These are phyloP conservation scores for Pyrenochaeta sp. DNA, from an alignment of 2,329 filamentous ascomycete species.

Conservation along the genomic window DNA sequence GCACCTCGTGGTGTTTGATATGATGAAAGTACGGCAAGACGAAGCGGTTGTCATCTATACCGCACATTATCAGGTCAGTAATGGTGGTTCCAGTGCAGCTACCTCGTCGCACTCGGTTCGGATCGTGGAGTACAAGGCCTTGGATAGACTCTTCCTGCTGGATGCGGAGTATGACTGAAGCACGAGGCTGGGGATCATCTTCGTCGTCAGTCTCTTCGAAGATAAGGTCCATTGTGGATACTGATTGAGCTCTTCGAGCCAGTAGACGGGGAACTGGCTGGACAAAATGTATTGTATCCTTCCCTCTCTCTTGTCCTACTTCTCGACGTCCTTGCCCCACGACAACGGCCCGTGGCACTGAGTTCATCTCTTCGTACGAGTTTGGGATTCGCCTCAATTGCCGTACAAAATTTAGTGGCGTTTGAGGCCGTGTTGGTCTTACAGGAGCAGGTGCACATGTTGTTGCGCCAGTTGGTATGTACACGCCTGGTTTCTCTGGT, in stretches of 20 bases:
- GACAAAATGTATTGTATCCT: too few relatives aligned
- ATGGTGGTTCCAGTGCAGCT: conserved; percentile 26
- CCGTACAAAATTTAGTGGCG: neutral
- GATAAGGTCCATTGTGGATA: neutral
- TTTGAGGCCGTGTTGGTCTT: neutral
- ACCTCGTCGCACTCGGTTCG: conserved; percentile 25
- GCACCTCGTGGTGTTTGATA: conserved; percentile 37
- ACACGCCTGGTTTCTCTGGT: neutral
- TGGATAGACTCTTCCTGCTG: conserved; percentile 21
- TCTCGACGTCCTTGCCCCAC: too few relatives aligned
- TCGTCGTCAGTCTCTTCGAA: conserved; percentile 10
- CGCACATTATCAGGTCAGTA: conserved; percentile 27
- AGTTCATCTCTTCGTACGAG: neutral
- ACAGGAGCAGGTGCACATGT: neutral
- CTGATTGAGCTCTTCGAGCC: neutral
- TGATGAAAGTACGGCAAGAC: conserved; percentile 28
- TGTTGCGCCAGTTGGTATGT: neutral
- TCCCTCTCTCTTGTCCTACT: too few relatives aligned
- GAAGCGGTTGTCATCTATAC: conserved; percentile 19
- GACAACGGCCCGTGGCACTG: too few relatives aligned
- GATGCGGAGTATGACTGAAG: conserved; percentile 20
- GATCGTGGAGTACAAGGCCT: conserved; percentile 13
- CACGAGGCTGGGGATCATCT: conserved; percentile 9
- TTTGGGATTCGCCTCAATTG: neutral
- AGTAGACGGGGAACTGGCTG: too few relatives aligned